phyloP scores from a whole-genome alignment of 2,329 filamentous ascomycete genomes.

The Dothidotthia symphoricarpi region DNA sequence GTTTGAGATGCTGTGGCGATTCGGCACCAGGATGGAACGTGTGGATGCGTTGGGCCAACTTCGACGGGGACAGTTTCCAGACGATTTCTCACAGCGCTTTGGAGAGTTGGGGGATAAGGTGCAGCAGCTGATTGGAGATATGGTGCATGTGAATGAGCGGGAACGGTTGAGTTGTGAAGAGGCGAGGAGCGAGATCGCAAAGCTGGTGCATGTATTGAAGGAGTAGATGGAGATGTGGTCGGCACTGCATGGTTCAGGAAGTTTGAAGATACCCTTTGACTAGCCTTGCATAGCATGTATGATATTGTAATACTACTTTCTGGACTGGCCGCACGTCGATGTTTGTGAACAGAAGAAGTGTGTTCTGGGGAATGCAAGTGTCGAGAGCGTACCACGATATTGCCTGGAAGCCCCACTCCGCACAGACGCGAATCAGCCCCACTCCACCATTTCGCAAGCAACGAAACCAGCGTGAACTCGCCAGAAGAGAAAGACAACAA shows the following conservation, averaged over 20 bases:
- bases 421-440: no score
- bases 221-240: background rate
- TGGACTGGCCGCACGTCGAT: no score
- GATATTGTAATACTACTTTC: no score
- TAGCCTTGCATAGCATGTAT: no score
- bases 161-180: slow-evolving; percentile 31
- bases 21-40: slow-evolving; percentile 46
- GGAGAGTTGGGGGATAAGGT: slow-evolving; percentile 23
- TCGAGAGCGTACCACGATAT: background rate
- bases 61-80: slow-evolving; percentile 33
- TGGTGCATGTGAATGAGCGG: slow-evolving; percentile 35
- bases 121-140: slow-evolving; percentile 27
- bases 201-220: slow-evolving; percentile 19
- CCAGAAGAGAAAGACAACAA: background rate
- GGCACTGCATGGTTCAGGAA: no score
- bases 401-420: no score
- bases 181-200: slow-evolving; percentile 24
- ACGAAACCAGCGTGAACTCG: no score
- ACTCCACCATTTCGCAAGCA: no score
- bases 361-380: no score
- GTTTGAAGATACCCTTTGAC: no score
- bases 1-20: slow-evolving; percentile 60
- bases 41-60: slow-evolving; percentile 36
- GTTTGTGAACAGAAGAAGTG: no score
- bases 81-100: slow-evolving; percentile 23